These are phyloP conservation scores for Rhodamnia rubescens DNA, from an alignment of 345 rosid species.

Conservation along the genomic window DNA sequence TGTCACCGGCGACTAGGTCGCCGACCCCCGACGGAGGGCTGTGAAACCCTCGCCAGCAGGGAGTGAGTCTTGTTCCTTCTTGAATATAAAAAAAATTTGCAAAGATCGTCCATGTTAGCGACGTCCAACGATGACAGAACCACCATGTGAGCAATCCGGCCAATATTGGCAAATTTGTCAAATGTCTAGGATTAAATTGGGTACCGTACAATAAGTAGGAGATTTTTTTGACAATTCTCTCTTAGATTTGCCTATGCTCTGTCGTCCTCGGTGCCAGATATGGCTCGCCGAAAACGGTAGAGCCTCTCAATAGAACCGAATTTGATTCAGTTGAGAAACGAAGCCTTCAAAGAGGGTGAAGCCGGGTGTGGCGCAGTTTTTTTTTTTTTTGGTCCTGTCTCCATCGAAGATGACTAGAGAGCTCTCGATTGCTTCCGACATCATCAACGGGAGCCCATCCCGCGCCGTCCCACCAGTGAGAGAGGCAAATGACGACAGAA, in stretches of 20 bases:
- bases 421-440: background rate
- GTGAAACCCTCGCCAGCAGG: background rate
- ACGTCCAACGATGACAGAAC: accelerated
- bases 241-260: background rate
- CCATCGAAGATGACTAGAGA: background rate
- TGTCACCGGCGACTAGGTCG: background rate
- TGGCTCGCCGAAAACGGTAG: background rate
- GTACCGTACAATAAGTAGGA: accelerated
- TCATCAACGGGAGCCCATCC: background rate
- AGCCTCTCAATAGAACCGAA: background rate
- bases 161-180: accelerated
- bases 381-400: background rate
- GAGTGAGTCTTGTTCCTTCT: background rate
- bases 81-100: background rate
- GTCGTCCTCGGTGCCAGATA: background rate
- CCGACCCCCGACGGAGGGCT: background rate
- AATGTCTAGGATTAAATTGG: background rate
- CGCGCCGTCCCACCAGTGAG: background rate
- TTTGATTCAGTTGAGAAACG: background rate
- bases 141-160: accelerated
- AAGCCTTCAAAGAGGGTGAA: background rate
- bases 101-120: background rate
- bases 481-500: background rate
- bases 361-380: background rate
- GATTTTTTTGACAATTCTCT: background rate